Evolutionary conservation across 2,329 filamentous ascomycete genomes (phyloP), one percentile per base, ranked within the genome.

Genomic region (Colletotrichum trifolii): DNA sequence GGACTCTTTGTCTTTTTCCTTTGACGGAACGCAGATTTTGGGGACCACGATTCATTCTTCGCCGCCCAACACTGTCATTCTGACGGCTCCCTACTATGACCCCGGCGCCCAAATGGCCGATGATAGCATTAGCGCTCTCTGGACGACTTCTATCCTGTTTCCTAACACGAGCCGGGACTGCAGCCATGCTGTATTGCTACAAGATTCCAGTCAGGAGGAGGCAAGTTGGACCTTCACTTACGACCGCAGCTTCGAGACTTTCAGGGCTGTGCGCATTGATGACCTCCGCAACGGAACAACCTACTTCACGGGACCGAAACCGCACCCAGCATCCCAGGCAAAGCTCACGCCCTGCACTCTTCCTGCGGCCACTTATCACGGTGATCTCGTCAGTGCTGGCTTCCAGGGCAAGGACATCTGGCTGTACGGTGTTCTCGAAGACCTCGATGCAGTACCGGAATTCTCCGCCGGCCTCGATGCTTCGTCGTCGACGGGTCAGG

Each of bases 81-180:
- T 96, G 39, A 93, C 91, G 0, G 91, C 91, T 0, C 92, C 92
- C 1, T 94, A 94, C 72, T 93, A 92, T 74, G 89, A 92, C 46
- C 91, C 89, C 0, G 89, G 89, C 40, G 87, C 86, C 69, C 83
- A 88, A 54, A 82, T 90, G 67, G 84, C 82, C 11, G 88, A 90
- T 64, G 87, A 92, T 63, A 85, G 89, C 67, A 84, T 93, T 67
- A 91, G 89, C 73, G 87, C 89, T 33, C 85, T 95, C 72, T 96
- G 92, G 92, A 95, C 92, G 7, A 93, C 91, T 0, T 94, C 93
- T 39, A 94, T 96, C 49, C 79, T 96, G 3, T 95, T 95, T 61
- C 92, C 92, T 4, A 92, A 94, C 70, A 90, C 88, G n/a, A 93
- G 89, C 69, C 86, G 88, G 54, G 90, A 92, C 69, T 94, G 91